Percentiles rank a stretch among this genome's conserved stretches.
Conservation (phyloP, 768 basidiomycete genomes). For the Strobilomyces confusus region DNA sequence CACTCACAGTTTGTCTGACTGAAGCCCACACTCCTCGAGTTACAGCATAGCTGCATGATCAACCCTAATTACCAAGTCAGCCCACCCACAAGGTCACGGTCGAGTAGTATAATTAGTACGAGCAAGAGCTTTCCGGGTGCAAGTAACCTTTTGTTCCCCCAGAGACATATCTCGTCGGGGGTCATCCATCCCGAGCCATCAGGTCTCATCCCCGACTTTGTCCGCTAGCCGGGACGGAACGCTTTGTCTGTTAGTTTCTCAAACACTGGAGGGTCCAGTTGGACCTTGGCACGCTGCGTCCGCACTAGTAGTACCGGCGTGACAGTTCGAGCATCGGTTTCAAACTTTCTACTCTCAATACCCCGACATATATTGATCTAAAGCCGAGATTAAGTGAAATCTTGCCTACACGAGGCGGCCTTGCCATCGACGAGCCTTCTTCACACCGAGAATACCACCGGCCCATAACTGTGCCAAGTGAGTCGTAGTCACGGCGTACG, state of each 20-base stretch:
- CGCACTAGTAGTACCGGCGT: too few species aligned
- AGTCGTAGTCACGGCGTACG: too few species aligned
- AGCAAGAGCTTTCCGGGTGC: not conserved
- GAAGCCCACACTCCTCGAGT: slow-evolving; percentile 9
- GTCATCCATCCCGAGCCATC: not conserved
- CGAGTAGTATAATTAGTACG: not conserved
- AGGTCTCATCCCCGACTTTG: not conserved
- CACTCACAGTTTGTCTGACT: not conserved
- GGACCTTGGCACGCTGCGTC: too few species aligned
- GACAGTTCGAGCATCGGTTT: not conserved
- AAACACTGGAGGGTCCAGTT: too few species aligned
- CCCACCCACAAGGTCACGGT: slow-evolving; percentile 1
- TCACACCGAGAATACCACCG: slow-evolving; percentile 2
- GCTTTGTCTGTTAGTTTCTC: too few species aligned
- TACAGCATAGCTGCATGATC: not conserved
- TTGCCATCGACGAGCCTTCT: slow-evolving; percentile 5
- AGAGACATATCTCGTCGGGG: not conserved
- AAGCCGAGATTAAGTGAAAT: not conserved
- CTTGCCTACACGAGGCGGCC: not conserved
- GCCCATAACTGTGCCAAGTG: too few species aligned
- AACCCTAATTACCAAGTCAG: not conserved
- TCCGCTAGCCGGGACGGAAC: slow-evolving; percentile 1
- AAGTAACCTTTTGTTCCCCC: slow-evolving; percentile 1
- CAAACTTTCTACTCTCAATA: not conserved
- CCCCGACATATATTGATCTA: not conserved